Base-by-base conservation (phyloP, 176 grass and related monocot genomes). In the Raddia guianensis region DNA sequence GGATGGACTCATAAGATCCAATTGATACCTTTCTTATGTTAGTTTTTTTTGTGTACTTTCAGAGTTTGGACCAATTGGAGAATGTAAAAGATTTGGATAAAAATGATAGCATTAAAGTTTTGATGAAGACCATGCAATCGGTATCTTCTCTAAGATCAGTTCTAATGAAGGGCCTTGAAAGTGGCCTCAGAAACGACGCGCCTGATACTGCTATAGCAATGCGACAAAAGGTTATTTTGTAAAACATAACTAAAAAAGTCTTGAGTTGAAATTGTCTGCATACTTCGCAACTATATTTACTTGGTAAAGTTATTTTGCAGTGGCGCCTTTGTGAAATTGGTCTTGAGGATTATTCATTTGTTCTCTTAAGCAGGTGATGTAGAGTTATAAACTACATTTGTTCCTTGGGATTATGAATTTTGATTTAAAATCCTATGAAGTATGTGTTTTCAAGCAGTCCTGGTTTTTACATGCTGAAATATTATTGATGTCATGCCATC, bases 261-360 rank as follows among this genome's bases (percentile, higher is more conserved):
- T 55, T 55, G 32, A 12, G 7, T 80, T 75, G 12, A 78, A 71
- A 87, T 81, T 66, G 16, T 11, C 33, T 63, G 55, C 40, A 63
- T 70, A 63, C 61, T 84, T 75, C 6, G 68, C 61, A 74, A 21
- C 84, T 70, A 63, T 82, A 87, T 82, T 85, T 45, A 82, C 27
- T 52, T 70, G 9, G 33, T 76, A 70, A 82, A 77, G 5, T 90
- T 40, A 40, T 40, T 90, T 68, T 86, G 74, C 78, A 95, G 90
- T 98, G 95, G 95, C 95, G 95, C 73, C 86, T 98, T 33, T 92
- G 90, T 89, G 95, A 98, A 70, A 98, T 98, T 74, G 88, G 95
- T 18, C 90, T 98, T 49, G 95, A 98, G 71, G 92, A 98, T 87
- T 98, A 93, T 84, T 98, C 95, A 2, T 98, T 98, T 79, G 92